Evolutionary conservation across 2,329 filamentous ascomycete species (phyloP), one percentile per base, ranked within the genome.

Genomic region (Epichloe sp.): DNA sequence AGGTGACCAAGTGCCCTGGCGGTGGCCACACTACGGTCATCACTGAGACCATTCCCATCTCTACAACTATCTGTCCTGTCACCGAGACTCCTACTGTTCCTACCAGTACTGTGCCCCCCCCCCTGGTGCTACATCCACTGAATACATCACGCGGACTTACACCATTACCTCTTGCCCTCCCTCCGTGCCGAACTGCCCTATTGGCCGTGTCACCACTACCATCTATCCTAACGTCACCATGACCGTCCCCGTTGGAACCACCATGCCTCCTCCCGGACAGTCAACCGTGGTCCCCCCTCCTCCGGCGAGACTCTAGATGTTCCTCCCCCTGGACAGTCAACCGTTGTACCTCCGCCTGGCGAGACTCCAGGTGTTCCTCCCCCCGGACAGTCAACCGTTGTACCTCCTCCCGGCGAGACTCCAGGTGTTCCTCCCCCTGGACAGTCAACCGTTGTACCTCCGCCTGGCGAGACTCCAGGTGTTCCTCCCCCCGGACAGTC

Each of bases 31-130:
- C 60, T 50, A 60, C 60, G 1, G 49, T 47, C 47, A 48, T 57
- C 48, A 66, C 61, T 7, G 57, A 63, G 56, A 65, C 65, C n/a
- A 54, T 61, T 31, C 21, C 57, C 21, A 49, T 64, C 46, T 69
- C 65, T 38, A 72, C 69, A 43, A 73, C 70, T 5, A 60, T 72
- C 50, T 72, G 70, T 65, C 71, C 71, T 11, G 64, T 72, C 48
- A 63, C 61, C 17, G 49, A 49, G 49, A 47, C 54, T 44, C 35
- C 34, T 23, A 15, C 31, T 47, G 21, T 44, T 26, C 35, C 52
- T 10, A 49, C 26, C 50, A 41, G 42, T 26, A 11, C 15, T n/a
- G 6, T 41, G 19, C 48, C 19, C 35, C 42, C 7, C 21, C 36
- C 48, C 31, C 41, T 35, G 52, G 5, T 35, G 44, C 21, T 3